Base-by-base conservation (phyloP, 345 rosid genomes). In the Abelmoschus esculentus region DNA sequence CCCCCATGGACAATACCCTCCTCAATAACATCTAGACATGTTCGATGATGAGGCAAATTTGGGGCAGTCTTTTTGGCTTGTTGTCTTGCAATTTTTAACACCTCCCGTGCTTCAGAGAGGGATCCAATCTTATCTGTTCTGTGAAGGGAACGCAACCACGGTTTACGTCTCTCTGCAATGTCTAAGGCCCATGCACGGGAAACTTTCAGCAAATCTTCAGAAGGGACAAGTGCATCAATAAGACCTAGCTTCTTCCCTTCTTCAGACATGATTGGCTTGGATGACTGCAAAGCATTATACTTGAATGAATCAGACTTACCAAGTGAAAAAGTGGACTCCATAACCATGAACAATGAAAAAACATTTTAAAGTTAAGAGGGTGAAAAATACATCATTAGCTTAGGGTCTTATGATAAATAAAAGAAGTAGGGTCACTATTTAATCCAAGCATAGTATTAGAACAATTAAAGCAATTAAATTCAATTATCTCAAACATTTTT, bases 1-100 rank as follows among this genome's bases (percentile, higher is more conserved):
- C 98, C 97, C 78, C 97, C 98, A 82, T 93, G 96, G 75, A 87
- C 36, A 66, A 93, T 75, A 69, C 98, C 98, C 49, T 87, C 96
- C 83, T 93, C 98, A 42, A 93, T 91, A 66, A 89, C 93, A 78
- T 91, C 93, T 81, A 93, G 86, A 78, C 88, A 85, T 71, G 79
- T 97, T 64, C 72, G 90, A 79, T 89, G 96, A 82, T 93, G 98
- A 67, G 96, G 97, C 89, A 89, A 77, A 84, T 93, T 87, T 70
- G 84, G 86, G 44, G 98, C 93, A 76, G 80, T 78, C 83, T 83
- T 88, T 86, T 80, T 91, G 67, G 91, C 93, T 74, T 86, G 83
- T 75, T 75, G 84, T 69, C 87, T 86, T 64, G 96, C 84, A 74
- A 68, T 60, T 77, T 73, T 83, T 78, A 93, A 68, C 59, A 88